These are phyloP conservation scores for Trichopus zeylanicus DNA, from an alignment of 116 monocot genomes.

Conservation along the genomic window DNA sequence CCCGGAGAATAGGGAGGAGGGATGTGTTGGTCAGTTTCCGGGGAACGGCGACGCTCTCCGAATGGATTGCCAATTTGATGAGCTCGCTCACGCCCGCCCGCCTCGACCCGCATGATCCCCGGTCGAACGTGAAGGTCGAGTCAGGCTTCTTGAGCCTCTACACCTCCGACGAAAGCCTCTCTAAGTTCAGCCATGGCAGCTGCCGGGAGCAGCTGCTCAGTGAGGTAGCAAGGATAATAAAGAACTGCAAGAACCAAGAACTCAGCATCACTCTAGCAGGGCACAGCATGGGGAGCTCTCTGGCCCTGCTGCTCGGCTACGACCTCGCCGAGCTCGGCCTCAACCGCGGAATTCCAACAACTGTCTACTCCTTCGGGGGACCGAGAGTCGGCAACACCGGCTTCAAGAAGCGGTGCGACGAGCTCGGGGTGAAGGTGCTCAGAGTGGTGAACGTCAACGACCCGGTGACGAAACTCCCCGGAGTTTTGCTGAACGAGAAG, in stretches of 20 bases:
- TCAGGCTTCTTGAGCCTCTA: slow-evolving; percentile 72
- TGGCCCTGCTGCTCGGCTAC: slow-evolving; percentile 71
- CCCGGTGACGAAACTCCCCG: slow-evolving; percentile 76
- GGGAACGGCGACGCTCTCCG: slow-evolving; percentile 60
- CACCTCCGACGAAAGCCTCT: slow-evolving; percentile 45
- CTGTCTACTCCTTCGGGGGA: slow-evolving; percentile 80
- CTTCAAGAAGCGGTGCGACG: slow-evolving; percentile 73
- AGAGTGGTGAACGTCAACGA: slow-evolving; percentile 80
- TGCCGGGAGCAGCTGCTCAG: slow-evolving; percentile 71
- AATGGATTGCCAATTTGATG: slow-evolving; percentile 83
- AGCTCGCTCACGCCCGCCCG: slow-evolving; percentile 60
- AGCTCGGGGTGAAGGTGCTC: slow-evolving; percentile 87
- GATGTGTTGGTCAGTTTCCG: slow-evolving; percentile 72
- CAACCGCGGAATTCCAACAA: slow-evolving; percentile 34
- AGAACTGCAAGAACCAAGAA: slow-evolving; percentile 34
- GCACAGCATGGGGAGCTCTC: slow-evolving; percentile 97
- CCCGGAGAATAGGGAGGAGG: slow-evolving; percentile 44
- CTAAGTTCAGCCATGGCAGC: slow-evolving; percentile 38
- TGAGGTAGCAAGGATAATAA: slow-evolving; percentile 44
- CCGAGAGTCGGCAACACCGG: slow-evolving; percentile 76
- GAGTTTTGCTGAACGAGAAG: slow-evolving; percentile 59
- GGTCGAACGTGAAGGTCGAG: slow-evolving; percentile 61
- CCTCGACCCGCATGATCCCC: slow-evolving; percentile 47
- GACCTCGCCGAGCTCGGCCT: slow-evolving; percentile 80
- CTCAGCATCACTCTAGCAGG: slow-evolving; percentile 66